Percentiles rank a stretch among this genome's conserved stretches.
Conservation (phyloP, 2,329 filamentous ascomycete genomes). For the Penicillium digitatum region DNA sequence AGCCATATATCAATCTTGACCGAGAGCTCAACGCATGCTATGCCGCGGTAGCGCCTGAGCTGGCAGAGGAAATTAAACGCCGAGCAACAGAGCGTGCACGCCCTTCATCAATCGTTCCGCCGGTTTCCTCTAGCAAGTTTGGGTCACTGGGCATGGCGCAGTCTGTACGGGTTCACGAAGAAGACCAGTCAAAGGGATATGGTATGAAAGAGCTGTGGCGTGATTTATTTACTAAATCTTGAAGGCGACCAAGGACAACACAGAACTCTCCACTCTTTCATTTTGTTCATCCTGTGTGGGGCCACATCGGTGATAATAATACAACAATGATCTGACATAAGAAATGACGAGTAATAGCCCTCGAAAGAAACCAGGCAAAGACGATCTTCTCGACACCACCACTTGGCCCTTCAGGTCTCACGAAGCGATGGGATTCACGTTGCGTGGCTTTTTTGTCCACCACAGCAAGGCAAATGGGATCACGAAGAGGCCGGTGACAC, state of each 20-base stretch:
- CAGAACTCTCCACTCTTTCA: background rate
- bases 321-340: background rate
- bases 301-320: background rate
- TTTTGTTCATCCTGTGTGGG: background rate
- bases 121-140: conserved; percentile 53
- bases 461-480: background rate
- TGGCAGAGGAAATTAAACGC: conserved; percentile 69
- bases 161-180: conserved; percentile 65
- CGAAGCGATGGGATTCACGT: background rate
- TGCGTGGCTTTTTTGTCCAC: background rate
- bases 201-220: conserved; percentile 87
- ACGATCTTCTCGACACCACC: background rate
- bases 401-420: background rate
- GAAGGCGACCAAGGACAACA: background rate
- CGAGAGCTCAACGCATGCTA: conserved; percentile 79
- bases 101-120: conserved; percentile 28
- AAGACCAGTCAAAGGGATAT: conserved; percentile 66
- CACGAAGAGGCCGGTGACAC: background rate
- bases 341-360: background rate
- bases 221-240: conserved; percentile 60
- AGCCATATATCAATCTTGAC: conserved; percentile 81
- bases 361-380: background rate
- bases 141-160: conserved; percentile 53
- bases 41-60: conserved; percentile 74
- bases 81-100: conserved; percentile 54